Evolutionary conservation across 495 filamentous ascomycete species (phyloP), one percentile per base, ranked within the genome.

Genomic region (Pyrenula massariospora): DNA sequence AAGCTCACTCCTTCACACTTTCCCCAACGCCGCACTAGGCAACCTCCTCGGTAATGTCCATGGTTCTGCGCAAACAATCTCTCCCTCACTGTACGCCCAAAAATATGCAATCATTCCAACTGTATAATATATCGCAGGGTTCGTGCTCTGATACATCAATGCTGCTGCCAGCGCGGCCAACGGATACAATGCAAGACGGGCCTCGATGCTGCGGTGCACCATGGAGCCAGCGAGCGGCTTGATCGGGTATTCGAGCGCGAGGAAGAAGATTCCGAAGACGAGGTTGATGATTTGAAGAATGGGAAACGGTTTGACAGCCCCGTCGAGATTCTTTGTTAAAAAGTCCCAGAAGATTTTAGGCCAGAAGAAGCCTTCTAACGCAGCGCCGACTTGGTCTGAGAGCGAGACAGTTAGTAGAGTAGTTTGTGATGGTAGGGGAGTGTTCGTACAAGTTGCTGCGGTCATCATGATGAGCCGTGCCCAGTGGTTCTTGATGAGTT

Each of bases 291-390:
- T 89, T 69, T 99, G 94, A 3, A 99, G 81, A 55, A 89, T 73
- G n/a, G 94, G 94, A 25, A 92, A 65, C 2, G 92, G 93, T 57
- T 84, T 87, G 54, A 97, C 90, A 54, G 86, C 86, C 50, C 73
- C 78, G 65, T 97, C 87, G 60, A 99, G 83, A 66, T 88, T 91
- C 62, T 91, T 91, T 57, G 94, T 95, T 62, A 88, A 73, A 69
- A 95, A 94, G 73, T 99, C 94, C 87, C 88, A 99, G 74, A 99
- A 94, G 61, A 97, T 83, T 74, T 99, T 99, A 55, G 94, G 94
- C 91, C 91, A 99, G 80, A 97, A 94, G 81, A 89, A 95, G 63
- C 83, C 86, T 73, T 90, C 78, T 54, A 99, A 69, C 0, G 85
- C 83, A 58, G 90, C 89, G 60, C 81, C 86, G 56, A 95, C 64